Percentiles rank a stretch among this genome's conserved stretches.
Conservation (phyloP, 2,329 filamentous ascomycete species). For the Ceratocystis lukuohia region DNA sequence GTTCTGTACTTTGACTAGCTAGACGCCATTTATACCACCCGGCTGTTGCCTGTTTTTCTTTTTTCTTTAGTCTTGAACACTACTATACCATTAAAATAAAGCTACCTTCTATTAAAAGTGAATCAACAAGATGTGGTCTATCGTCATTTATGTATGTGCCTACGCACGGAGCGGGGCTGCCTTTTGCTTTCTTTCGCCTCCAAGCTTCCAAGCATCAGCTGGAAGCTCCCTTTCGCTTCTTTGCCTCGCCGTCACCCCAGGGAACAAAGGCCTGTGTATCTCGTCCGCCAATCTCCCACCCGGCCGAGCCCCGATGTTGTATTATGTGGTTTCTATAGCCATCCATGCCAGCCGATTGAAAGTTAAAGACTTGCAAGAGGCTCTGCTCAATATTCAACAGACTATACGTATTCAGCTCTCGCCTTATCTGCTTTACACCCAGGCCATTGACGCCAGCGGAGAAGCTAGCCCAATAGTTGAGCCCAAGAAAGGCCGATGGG, state of each 20-base stretch:
- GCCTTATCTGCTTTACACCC: neutral
- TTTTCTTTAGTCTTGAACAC: neutral
- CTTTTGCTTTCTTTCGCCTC: neutral
- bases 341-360: neutral
- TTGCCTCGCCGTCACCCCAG: neutral
- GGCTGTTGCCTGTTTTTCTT: neutral
- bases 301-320: neutral
- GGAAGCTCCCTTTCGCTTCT: neutral
- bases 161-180: too few species aligned
- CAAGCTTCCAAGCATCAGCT: neutral
- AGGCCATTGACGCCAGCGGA: neutral
- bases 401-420: neutral
- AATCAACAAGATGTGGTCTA: neutral
- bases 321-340: neutral
- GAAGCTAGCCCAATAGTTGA: neutral
- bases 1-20: neutral
- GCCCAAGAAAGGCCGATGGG: neutral
- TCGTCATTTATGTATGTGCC: neutral
- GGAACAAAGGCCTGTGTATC: neutral
- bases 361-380: constrained; percentile 5
- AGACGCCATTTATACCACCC: constrained; percentile 1
- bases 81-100: neutral
- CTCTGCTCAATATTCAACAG: constrained; percentile 10
- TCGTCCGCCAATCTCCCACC: neutral
- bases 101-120: neutral